Conservation (phyloP, 495 filamentous ascomycete genomes). For the Stereocaulon alpinum region DNA sequence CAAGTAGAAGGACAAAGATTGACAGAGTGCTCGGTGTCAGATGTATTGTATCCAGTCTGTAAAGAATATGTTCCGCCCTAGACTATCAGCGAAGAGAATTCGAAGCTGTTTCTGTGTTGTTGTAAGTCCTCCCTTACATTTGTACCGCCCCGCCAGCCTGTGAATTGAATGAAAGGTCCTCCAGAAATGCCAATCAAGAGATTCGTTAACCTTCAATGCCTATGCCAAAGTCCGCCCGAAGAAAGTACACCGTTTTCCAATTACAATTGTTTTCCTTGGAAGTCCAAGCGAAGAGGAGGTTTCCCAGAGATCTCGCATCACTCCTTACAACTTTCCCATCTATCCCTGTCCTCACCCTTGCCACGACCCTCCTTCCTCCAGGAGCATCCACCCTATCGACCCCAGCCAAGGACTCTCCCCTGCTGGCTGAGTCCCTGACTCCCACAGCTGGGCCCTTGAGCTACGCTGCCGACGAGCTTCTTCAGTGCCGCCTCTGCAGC, state of each 20-base stretch:
- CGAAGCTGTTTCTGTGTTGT: not conserved
- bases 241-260: not conserved
- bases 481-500: constrained; percentile 60
- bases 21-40: too few species aligned
- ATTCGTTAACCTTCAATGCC: constrained; percentile 1
- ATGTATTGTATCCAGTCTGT: too few species aligned
- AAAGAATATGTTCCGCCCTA: not conserved
- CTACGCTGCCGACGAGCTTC: constrained; percentile 8
- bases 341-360: too few species aligned
- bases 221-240: not conserved
- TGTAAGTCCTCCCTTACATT: not conserved
- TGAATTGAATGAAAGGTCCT: not conserved
- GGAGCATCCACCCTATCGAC: not conserved
- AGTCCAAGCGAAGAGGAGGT: not conserved
- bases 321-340: too few species aligned
- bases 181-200: not conserved
- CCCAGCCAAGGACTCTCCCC: constrained; percentile 9
- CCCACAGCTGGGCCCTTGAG: not conserved
- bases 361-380: too few species aligned
- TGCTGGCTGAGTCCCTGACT: constrained; percentile 1
- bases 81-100: not conserved
- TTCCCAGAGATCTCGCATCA: too few species aligned
- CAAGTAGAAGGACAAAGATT: too few species aligned
- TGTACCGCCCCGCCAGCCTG: not conserved
- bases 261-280: not conserved